Evolutionary conservation across 768 basidiomycete species (phyloP), one percentile per base, ranked within the genome.

Genomic region (Pholiota microspora): DNA sequence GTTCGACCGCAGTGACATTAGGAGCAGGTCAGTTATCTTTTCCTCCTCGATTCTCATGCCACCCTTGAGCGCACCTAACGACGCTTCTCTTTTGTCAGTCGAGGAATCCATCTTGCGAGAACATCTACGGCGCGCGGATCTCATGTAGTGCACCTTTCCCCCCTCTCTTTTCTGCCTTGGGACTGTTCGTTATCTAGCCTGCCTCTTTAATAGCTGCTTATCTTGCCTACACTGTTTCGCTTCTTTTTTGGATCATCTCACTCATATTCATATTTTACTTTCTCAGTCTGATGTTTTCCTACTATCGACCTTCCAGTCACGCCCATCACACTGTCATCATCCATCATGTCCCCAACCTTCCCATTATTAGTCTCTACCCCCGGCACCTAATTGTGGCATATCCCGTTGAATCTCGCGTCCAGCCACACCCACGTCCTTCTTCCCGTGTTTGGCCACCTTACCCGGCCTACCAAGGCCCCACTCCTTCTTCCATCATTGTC

Each of bases 91-190:
- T 18, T 24, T 64, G 5, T 42, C 40, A 81, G 89, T 89, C 23
- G 83, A 86, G 62, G 88, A 90, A 64, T 83, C 81, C 32, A 89
- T 91, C 52, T 71, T 91, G 40, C 79, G 87, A 29, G 78, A 83
- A 61, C 86, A 89, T 72, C 74, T 90, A 42, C 81, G 81, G 42
- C 77, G 80, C 45, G 87, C 86, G 40, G 85, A 87, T 71, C 74
- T 89, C 53, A 82, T 89, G 75, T 89, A 62, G 55, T 32, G 32
- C 29, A 35, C 29, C 21, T 25, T 21, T 48, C 38, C 29, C 16
- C 18, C 28, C 36, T 29, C 35, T 49, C 25, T 45, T 36, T n/a
- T 48, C 24, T 49, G 52, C 51, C 36, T 46, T 55, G 53, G 55
- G 56, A 62, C 55, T 55, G 25, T 34, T 38, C 46, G 28, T 16